Percentiles rank a stretch among this genome's conserved stretches.
These are phyloP conservation scores for Fragaria iinumae DNA, from an alignment of 306 rosid species.

Conservation along the genomic window DNA sequence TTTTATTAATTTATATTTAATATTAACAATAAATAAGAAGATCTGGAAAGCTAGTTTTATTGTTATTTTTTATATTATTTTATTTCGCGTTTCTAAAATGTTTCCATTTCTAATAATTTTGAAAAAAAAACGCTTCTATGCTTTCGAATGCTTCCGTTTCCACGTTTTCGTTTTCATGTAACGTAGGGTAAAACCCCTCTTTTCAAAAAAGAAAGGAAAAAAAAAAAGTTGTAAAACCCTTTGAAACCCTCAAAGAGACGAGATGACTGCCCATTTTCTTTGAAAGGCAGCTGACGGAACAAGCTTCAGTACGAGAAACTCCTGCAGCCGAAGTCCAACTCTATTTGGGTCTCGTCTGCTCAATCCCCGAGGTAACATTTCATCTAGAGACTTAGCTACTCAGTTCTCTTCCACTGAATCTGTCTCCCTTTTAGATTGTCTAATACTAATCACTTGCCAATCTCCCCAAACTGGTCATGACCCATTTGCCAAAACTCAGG, in stretches of 20 bases:
- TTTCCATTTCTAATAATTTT: too few relatives aligned
- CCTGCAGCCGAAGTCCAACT: background rate
- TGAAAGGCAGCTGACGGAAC: background rate
- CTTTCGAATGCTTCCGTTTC: too few relatives aligned
- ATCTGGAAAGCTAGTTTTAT: too few relatives aligned
- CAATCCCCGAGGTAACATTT: constrained; percentile 21
- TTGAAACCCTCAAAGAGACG: too few relatives aligned
- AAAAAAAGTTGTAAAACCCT: background rate
- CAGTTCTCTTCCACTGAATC: constrained; percentile 6
- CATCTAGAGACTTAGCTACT: background rate
- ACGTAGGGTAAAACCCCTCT: too few relatives aligned
- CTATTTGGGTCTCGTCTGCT: background rate
- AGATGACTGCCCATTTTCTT: background rate
- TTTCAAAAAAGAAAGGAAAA: too few relatives aligned
- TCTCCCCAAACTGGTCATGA: constrained; percentile 38
- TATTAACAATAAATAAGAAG: too few relatives aligned
- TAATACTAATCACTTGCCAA: background rate
- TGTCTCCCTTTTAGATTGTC: background rate
- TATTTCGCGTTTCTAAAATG: too few relatives aligned
- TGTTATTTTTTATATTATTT: too few relatives aligned
- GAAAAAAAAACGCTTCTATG: too few relatives aligned
- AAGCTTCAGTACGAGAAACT: background rate
- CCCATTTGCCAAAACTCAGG: constrained; percentile 39
- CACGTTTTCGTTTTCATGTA: too few relatives aligned
- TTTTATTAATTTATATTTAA: too few relatives aligned